Percentiles rank a stretch among this genome's conserved stretches.
phyloP scores from a whole-genome alignment of 2,329 filamentous ascomycete genomes.

The Fusarium nematophilum region DNA sequence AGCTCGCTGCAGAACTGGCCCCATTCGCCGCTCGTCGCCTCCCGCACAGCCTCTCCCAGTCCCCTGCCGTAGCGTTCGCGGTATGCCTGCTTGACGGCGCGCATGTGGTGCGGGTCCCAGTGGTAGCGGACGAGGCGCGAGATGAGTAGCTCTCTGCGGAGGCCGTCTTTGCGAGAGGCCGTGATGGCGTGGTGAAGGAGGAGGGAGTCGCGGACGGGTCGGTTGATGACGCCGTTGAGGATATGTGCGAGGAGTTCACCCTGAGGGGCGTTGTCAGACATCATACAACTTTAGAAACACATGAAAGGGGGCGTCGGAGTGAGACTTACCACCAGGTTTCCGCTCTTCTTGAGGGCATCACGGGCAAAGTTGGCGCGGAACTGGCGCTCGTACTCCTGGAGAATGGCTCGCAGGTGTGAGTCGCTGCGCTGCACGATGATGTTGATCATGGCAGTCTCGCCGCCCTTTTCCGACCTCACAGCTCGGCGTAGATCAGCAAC shows the following conservation, averaged over 20 bases:
- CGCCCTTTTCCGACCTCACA: constrained; percentile 80
- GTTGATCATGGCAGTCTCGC: constrained; percentile 87
- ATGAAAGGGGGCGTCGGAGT: not conserved
- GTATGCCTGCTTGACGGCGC: constrained; percentile 83
- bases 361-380: constrained; percentile 86
- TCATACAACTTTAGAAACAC: not conserved
- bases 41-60: constrained; percentile 81
- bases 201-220: constrained; percentile 90
- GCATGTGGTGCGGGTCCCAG: constrained; percentile 89
- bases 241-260: constrained; percentile 95
- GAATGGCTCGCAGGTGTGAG: constrained; percentile 81
- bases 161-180: constrained; percentile 74
- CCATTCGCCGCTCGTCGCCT: constrained; percentile 81
- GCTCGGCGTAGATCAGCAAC: constrained; percentile 75
- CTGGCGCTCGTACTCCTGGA: constrained; percentile 78
- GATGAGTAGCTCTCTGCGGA: constrained; percentile 88
- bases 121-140: constrained; percentile 89
- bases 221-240: constrained; percentile 96
- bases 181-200: constrained; percentile 91
- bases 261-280: constrained; percentile 58
- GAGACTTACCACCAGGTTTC: constrained; percentile 86
- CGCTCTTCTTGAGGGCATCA: constrained; percentile 87
- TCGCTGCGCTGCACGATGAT: constrained; percentile 87
- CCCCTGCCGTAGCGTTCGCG: constrained; percentile 78
- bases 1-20: constrained; percentile 80